Percentiles rank a stretch among this genome's conserved stretches.
These are phyloP conservation scores for Debaryomyces sp. DNA, from an alignment of 1,139 yeast species.

Conservation along the genomic window DNA sequence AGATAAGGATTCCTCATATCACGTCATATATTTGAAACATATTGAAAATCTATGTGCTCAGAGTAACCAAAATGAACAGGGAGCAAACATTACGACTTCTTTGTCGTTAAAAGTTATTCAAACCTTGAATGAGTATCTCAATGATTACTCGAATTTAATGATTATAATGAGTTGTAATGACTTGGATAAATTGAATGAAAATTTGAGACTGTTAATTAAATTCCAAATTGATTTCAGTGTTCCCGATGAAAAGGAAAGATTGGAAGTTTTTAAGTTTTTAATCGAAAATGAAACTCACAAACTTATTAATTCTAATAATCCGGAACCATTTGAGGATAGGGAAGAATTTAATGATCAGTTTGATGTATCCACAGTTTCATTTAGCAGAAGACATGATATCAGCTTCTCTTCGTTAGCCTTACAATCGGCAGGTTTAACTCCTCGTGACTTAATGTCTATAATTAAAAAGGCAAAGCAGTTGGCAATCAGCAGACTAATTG, in stretches of 20 bases:
- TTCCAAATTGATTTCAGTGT: constrained; percentile 79
- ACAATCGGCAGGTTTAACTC: constrained; percentile 92
- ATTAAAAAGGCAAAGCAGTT: constrained; percentile 63
- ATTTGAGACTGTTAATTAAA: constrained; percentile 67
- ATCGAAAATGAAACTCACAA: constrained; percentile 27
- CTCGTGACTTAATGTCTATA: constrained; percentile 77
- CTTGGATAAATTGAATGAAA: constrained; percentile 67
- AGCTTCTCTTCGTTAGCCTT: constrained; percentile 63
- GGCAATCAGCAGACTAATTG: constrained; percentile 55
- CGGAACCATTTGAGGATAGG: constrained; percentile 17
- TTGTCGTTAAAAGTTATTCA: constrained; percentile 62
- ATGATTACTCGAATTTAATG: constrained; percentile 41
- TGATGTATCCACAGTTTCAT: constrained; percentile 25
- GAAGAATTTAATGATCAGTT: constrained; percentile 22
- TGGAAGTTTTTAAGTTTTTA: constrained; percentile 58
- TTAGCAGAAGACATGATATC: constrained; percentile 53
- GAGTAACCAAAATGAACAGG: constrained; percentile 64
- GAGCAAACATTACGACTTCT: constrained; percentile 54
- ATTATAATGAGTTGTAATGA: constrained; percentile 75
- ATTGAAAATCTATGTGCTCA: constrained; percentile 73
- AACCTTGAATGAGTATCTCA: constrained; percentile 58
- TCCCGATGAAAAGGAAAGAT: constrained; percentile 78
- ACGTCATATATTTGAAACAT: constrained; percentile 66
- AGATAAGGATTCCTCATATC: constrained; percentile 25
- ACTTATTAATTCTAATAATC: constrained; percentile 13